Conservation (phyloP, 805 yeast genomes). For the Candida sonorensis region DNA sequence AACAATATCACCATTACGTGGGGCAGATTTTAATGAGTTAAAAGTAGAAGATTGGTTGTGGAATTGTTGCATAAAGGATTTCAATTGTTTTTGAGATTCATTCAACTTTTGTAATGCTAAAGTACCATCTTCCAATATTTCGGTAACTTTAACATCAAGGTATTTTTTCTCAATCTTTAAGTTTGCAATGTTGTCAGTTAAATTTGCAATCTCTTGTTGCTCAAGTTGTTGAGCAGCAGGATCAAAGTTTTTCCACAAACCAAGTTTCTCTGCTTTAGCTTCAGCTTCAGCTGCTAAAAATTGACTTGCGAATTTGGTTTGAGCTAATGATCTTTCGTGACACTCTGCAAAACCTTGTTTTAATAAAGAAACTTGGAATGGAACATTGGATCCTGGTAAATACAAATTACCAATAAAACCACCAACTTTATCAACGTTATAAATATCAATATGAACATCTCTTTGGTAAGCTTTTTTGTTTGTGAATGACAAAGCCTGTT, state of each 20-base stretch:
- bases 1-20: conserved; percentile 49
- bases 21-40: conserved; percentile 27
- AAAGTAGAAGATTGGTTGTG: conserved; percentile 32
- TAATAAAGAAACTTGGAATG: conserved; percentile 52
- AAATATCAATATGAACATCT: conserved; percentile 63
- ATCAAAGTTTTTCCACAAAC: conserved; percentile 63
- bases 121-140: conserved; percentile 34
- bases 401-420: conserved; percentile 72
- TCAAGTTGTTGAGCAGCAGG: conserved; percentile 28
- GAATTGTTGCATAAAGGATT: conserved; percentile 40
- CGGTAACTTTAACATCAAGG: conserved; percentile 49
- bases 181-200: conserved; percentile 12
- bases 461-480: conserved; percentile 57
- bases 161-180: conserved; percentile 31
- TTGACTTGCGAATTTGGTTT: conserved; percentile 47
- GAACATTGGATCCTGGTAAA: conserved; percentile 41
- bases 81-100: conserved; percentile 32
- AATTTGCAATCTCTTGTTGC: conserved; percentile 13
- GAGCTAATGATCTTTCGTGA: conserved; percentile 58
- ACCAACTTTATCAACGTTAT: conserved; percentile 69
- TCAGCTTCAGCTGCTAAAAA: conserved; percentile 54
- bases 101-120: conserved; percentile 41
- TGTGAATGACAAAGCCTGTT: conserved; percentile 48
- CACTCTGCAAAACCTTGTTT: conserved; percentile 56
- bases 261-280: conserved; percentile 50